Base-by-base conservation (phyloP, 2,329 filamentous ascomycete species). In the Verticillium nubilum region DNA sequence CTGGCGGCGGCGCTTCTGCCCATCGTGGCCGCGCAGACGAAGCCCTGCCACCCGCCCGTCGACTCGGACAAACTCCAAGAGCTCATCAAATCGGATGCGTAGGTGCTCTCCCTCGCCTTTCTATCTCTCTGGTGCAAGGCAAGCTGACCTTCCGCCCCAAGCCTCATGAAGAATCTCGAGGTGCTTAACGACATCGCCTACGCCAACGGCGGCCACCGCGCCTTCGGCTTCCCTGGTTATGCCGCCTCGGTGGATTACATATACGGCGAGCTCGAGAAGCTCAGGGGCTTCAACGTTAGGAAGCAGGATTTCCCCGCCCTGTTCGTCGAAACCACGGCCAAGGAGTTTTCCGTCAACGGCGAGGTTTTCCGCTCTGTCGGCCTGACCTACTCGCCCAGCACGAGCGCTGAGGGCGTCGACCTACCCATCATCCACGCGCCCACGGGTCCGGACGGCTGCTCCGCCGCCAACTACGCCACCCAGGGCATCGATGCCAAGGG, bases 41-140 rank as follows among this genome's bases (percentile, higher is more conserved):
- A 52, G 27, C 37, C 47, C 56, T 57, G 56, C 42, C 26, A 42
- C 23, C 63, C 63, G 50, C 61, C 60, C 27, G 62, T 69, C 57
- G 61, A 67, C 53, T 81, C 71, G 58, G 72, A 67, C 64, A 70
- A 74, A 62, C 62, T 79, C 31, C 76, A 77, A 61, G 69, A 70
- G 53, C 67, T 70, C 53, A 72, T 79, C 58, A 76, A 70, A 2
- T 70, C 71, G 5, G 67, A 74, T 31, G 70, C 68, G 74, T 75
- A 68, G 4, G 56, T 29, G 3, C 23, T 25, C 25, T n/a, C 6
- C 7, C 25, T 7, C 5, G 10, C 4, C 47, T 52, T 5, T 10
- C 47, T 25, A 4, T 29, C 52, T 12, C 15, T 29, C 25, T 29
- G 12, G 12, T 19, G 13, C 26, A 23, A 19, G 4, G 13, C 37